These are phyloP conservation scores for Chenopodium album DNA, from an alignment of 148 eudicot species.

Conservation along the genomic window DNA sequence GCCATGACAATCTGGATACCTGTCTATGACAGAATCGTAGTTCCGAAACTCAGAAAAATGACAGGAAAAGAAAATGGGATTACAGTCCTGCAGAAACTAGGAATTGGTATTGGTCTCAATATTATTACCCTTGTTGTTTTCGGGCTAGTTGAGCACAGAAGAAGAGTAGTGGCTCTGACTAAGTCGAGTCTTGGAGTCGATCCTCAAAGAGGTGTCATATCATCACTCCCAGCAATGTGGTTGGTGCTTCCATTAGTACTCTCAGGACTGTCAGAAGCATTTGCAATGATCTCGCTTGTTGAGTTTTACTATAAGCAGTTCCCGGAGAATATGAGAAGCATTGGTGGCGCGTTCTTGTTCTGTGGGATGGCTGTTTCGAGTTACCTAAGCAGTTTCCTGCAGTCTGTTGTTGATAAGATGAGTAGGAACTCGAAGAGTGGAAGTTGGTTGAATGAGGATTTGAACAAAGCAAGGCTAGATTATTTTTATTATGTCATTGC, in stretches of 20 bases:
- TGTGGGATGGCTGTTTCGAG: conserved; percentile 53
- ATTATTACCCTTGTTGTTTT: conserved; percentile 33
- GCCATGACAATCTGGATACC: conserved; percentile 57
- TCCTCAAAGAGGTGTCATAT: conserved; percentile 37
- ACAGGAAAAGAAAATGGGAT: conserved; percentile 49
- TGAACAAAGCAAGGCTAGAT: conserved; percentile 59
- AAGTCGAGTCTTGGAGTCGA: conserved; percentile 36
- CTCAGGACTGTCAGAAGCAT: conserved; percentile 57
- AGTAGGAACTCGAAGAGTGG: conserved; percentile 22
- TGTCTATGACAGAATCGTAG: conserved; percentile 55
- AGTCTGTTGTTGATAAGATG: conserved; percentile 32
- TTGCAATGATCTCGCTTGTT: conserved; percentile 37
- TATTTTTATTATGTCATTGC: conserved; percentile 55
- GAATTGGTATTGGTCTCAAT: conserved; percentile 42
- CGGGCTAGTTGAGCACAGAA: conserved; percentile 36
- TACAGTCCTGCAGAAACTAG: conserved; percentile 54
- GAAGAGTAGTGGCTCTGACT: conserved; percentile 36
- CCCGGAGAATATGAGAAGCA: conserved; percentile 75
- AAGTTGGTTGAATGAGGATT: conserved; percentile 51
- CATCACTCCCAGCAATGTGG: conserved; percentile 55
- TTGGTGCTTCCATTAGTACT: conserved; percentile 42
- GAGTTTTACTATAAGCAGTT: conserved; percentile 67
- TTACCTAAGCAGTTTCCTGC: conserved; percentile 55
- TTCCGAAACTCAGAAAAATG: conserved; percentile 44
- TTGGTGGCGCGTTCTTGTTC: conserved; percentile 57